These are phyloP conservation scores for Scheffersomyces titani DNA, from an alignment of 1,139 yeast species.

Conservation along the genomic window DNA sequence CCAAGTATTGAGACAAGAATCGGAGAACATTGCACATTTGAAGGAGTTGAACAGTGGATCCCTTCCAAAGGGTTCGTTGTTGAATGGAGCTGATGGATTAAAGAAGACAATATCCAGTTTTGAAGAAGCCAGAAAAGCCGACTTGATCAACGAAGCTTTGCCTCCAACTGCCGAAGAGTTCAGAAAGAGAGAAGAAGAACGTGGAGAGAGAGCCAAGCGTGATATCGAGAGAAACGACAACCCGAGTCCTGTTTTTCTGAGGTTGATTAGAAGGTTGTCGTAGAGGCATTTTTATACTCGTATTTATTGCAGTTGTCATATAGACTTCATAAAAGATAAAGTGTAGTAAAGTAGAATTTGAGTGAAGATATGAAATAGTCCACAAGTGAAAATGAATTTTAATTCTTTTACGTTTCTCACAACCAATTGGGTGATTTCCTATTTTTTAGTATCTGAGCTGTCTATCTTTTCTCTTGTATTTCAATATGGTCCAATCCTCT, in stretches of 20 bases:
- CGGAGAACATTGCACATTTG: conserved; percentile 82
- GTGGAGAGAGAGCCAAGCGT: conserved; percentile 38
- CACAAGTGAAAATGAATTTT: too few relatives aligned
- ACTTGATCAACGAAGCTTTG: conserved; percentile 79
- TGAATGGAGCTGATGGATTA: conserved; percentile 82
- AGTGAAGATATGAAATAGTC: not conserved
- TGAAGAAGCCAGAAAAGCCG: conserved; percentile 84
- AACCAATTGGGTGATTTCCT: too few relatives aligned
- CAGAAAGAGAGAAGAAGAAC: conserved; percentile 45
- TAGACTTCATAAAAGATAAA: not conserved
- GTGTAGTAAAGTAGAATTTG: not conserved
- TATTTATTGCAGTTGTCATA: not conserved
- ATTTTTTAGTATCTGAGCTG: not conserved
- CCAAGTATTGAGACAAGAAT: conserved; percentile 83
- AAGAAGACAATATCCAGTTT: conserved; percentile 69
- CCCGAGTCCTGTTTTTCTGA: conserved; percentile 42
- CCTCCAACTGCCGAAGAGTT: conserved; percentile 79
- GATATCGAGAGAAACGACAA: conserved; percentile 39
- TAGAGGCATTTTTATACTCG: conserved; percentile 10
- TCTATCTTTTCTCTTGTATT: not conserved
- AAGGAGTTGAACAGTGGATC: conserved; percentile 65
- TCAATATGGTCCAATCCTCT: not conserved
- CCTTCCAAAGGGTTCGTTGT: conserved; percentile 84
- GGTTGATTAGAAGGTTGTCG: conserved; percentile 43
- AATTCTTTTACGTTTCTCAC: not conserved